Evolutionary conservation across 805 yeast species (phyloP), one percentile per base, ranked within the genome.

Genomic region (Barnettozyma sucrosica): DNA sequence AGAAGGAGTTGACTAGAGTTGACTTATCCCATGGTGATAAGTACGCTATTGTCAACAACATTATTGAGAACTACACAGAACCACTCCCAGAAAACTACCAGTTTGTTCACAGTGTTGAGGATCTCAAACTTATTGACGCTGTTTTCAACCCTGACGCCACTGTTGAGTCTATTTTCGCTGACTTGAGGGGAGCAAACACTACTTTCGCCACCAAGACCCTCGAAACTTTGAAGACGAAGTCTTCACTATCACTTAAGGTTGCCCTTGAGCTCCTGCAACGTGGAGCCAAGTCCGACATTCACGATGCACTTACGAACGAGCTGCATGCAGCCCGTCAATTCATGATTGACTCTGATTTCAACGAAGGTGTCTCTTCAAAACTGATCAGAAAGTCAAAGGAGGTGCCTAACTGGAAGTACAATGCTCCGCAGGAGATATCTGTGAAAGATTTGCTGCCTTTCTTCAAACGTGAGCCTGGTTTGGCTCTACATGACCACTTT

Each of bases 61-160:
- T 89, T 5, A 77, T 92, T 50, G 89, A 88, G 59, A 96, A 89
- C 63, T 92, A 80, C 63, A 70, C 84, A 14, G 83, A 79, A 48
- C 80, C 79, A 37, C 68, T 83, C 45, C 93, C 96, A 28, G 69
- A 65, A 36, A 74, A 72, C 61, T 83, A 80, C 67, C 66, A 74
- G 56, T 85, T 79, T 63, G 80, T 78, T 51, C 78, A 75, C 56
- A 58, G 80, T 18, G 62, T 69, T 4, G 80, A 74, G 28, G 76
- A 86, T 55, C 70, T 89, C 41, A 65, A 69, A 43, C 70, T 81
- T 26, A 83, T 93, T 58, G 95, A 88, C 58, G 61, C 62, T 20
- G 81, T 88, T 41, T 93, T 92, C 65, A 65, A 78, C 46, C 64
- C 74, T 51, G 57, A 67, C 25, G 51, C 68, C 11, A 58, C 70